These are phyloP conservation scores for Hypsizygus marmoreus DNA, from an alignment of 768 basidiomycete species.

Conservation along the genomic window DNA sequence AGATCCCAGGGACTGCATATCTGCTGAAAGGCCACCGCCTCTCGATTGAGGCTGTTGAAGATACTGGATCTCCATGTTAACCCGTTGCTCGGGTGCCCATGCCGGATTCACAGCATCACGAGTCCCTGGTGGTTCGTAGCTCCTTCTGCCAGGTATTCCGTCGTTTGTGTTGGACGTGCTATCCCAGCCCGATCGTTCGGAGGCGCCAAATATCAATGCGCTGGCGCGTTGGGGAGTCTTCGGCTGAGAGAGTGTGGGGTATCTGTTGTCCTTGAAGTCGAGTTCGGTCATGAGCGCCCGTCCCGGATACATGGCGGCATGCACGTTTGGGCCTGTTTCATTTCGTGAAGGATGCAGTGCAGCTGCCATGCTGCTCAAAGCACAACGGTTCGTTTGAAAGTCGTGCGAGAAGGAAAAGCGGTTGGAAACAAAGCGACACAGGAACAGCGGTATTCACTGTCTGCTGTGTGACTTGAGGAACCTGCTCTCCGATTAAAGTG, in stretches of 20 bases:
- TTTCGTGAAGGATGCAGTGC: constrained; percentile 48
- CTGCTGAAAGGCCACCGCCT: constrained; percentile 28
- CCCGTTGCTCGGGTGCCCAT: constrained; percentile 25
- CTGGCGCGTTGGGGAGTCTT: constrained; percentile 23
- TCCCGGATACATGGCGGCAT: constrained; percentile 42
- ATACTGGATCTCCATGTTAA: constrained; percentile 21
- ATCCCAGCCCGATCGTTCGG: constrained; percentile 30
- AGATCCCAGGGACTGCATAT: constrained; percentile 30
- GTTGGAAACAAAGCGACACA: constrained; percentile 1
- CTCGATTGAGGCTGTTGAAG: constrained; percentile 21
- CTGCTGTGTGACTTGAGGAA: background rate
- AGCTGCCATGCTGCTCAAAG: constrained; percentile 44
- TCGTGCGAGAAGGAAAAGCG: constrained; percentile 13
- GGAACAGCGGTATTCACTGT: constrained; percentile 1
- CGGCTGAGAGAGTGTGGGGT: constrained; percentile 37
- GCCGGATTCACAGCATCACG: constrained; percentile 19
- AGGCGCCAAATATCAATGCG: constrained; percentile 29
- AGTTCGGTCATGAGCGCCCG: constrained; percentile 59
- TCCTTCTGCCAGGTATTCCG: constrained; percentile 14
- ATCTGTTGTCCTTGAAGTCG: constrained; percentile 66
- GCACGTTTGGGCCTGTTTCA: constrained; percentile 36
- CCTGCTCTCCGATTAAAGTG: background rate
- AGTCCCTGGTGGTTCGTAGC: constrained; percentile 17
- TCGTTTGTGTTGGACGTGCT: constrained; percentile 17
- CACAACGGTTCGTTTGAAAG: constrained; percentile 19